phyloP scores from a whole-genome alignment of 2,329 filamentous ascomycete species.

The Ophidiomyces ophidiicola region DNA sequence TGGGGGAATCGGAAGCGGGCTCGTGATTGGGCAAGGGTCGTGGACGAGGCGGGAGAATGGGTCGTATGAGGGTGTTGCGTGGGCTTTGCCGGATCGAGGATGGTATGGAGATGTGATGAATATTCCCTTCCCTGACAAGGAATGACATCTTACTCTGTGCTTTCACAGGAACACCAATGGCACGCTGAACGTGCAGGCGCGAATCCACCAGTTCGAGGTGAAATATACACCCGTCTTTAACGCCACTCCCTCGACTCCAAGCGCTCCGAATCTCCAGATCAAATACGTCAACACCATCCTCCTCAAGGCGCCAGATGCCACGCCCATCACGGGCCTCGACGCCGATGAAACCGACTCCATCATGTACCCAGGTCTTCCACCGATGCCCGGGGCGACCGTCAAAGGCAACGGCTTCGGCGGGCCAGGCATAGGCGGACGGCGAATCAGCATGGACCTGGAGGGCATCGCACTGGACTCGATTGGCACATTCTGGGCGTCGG shows the following conservation, averaged over 20 bases:
- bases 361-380: conserved; percentile 47
- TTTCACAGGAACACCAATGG: conserved; percentile 52
- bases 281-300: conserved; percentile 53
- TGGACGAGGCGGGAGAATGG: conserved; percentile 45
- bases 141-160: not conserved
- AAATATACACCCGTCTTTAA: conserved; percentile 43
- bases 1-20: conserved; percentile 53
- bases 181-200: conserved; percentile 54
- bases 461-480: conserved; percentile 50
- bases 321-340: conserved; percentile 53
- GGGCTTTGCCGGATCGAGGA: conserved; percentile 54
- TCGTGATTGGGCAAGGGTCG: conserved; percentile 47
- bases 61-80: conserved; percentile 51
- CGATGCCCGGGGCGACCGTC: conserved; percentile 52
- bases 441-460: conserved; percentile 53
- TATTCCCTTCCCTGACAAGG: not conserved
- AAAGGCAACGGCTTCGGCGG: conserved; percentile 56
- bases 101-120: conserved; percentile 41
- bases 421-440: conserved; percentile 45
- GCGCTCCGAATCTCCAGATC: conserved; percentile 49
- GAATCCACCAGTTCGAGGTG: conserved; percentile 56
- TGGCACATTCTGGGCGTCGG: conserved; percentile 54
- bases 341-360: conserved; percentile 43
- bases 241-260: conserved; percentile 43
- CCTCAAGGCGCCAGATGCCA: conserved; percentile 50